Base-by-base conservation (phyloP, 2,329 filamentous ascomycete genomes). In the Botrytis fragariae region DNA sequence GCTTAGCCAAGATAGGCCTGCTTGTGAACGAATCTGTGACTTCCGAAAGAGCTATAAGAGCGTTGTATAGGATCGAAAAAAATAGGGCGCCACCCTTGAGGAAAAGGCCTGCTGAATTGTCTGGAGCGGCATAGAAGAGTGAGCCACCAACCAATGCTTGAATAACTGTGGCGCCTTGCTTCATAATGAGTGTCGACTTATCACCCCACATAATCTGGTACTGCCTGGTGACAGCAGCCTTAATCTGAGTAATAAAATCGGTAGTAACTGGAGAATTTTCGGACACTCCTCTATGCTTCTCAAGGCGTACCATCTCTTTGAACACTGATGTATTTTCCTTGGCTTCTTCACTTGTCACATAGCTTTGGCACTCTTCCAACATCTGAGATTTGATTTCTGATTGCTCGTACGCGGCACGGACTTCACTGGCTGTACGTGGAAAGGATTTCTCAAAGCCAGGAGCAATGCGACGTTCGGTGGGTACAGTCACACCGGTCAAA, bases 141-240 rank as follows among this genome's bases (percentile, higher is more conserved):
- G 90, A 92, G 8, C 90, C 90, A 2, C 86, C 84, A 72, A 92
- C 87, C 9, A 93, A 80, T 0, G 90, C 89, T 77, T 91, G 88
- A 0, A 85, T 77, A 10, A 91, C 77, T 1, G 87, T 89, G 0
- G 86, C 85, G 8, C 84, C 81, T 76, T 91, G 89, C 79, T 90
- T 91, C 81, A 91, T 89, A 74, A 90, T 76, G 57, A 91, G 88
- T 0, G 88, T 89, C 0, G 87, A 84, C 76, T 89, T 90, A 80
- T 92, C 89, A 57, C 90, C 90, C 84, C 86, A 87, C 1, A 92
- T 77, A 39, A 92, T 89, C 76, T 91, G 88, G 74, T 91, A 91
- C 75, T 92, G 89, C 8, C 91, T 86, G 35, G 79, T 81, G 22
- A 91, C 81, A 71, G 87, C 88, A 2, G 87, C 84, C 48, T 83